Base-by-base conservation (phyloP, 805 yeast genomes). In the Hanseniaspora valbyensis region DNA sequence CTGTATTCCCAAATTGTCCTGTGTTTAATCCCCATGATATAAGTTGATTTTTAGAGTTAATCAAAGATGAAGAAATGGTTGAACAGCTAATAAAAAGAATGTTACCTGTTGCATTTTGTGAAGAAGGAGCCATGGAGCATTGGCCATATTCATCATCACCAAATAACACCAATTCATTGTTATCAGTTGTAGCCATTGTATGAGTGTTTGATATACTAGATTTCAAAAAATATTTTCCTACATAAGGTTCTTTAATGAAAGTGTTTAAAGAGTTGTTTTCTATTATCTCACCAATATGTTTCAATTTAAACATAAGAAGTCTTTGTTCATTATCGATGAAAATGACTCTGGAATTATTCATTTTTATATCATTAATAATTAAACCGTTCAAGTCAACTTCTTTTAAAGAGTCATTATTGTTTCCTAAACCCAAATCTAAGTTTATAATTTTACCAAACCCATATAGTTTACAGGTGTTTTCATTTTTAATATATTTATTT, bases 21-120 rank as follows among this genome's bases (percentile, higher is more conserved):
- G 77, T 66, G 59, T 86, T 83, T 33, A 81, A 65, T 2, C 95
- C 95, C 95, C 95, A 86, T 34, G 77, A 63, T 53, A 66, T 75
- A 1, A 82, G 55, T n/a, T 58, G 53, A 9, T 73, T 75, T 39
- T 66, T 61, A 0, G 79, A 66, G 54, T 70, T 81, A 0, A 76
- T 83, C 18, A 80, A 71, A 3, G 63, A 61, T 0, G 90, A 77
- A 60, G 85, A 94, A 12, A 81, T 70, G 42, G 73, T 77, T 2
- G 95, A 83, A 18, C 83, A 79, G 1, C 80, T 68, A 22, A 77
- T 65, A 5, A 80, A 80, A 61, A 24, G 45, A 24, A 10, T 58
- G 49, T 36, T 42, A 22, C 48, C 54, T 44, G 42, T 49, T 44
- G 51, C 52, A 24, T 44, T 21, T 8, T 56, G 59, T 13, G 33